A percentile compares a stretch with the other conserved stretches of the same genome.
These are phyloP conservation scores for Penicillium brasilianum DNA, from an alignment of 2,329 filamentous ascomycete species.

Conservation along the genomic window DNA sequence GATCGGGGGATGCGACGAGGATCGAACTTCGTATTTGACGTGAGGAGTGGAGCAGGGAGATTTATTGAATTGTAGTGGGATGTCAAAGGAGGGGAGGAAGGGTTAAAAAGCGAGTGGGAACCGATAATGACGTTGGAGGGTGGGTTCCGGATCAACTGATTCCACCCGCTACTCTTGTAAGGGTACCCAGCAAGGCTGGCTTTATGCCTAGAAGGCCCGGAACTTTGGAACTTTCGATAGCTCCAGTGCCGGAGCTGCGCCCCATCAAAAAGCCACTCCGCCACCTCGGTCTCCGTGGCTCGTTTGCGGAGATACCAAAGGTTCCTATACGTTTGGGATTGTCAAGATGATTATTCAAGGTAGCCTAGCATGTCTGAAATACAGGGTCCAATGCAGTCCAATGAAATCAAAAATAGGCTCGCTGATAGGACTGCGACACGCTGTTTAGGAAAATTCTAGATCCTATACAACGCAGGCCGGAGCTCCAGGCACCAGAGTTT, in stretches of 20 bases:
- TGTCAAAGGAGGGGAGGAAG: constrained; percentile 14
- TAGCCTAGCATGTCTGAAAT: too few species aligned
- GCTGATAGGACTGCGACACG: neutral
- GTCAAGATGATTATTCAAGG: too few species aligned
- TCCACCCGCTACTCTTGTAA: neutral
- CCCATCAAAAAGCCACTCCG: constrained; percentile 15
- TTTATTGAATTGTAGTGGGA: constrained; percentile 8
- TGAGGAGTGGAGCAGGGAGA: neutral
- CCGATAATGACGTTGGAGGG: constrained; percentile 27
- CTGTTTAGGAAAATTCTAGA: neutral
- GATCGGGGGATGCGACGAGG: neutral
- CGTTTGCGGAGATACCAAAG: neutral
- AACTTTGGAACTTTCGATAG: neutral
- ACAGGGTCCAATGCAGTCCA: neutral
- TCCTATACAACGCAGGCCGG: neutral
- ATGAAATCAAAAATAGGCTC: neutral
- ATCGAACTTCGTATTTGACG: constrained; percentile 2
- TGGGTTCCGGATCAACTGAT: constrained; percentile 20
- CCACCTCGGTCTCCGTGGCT: constrained; percentile 1
- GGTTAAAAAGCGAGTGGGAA: constrained; percentile 25
- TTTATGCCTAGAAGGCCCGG: neutral
- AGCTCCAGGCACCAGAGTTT: constrained; percentile 32
- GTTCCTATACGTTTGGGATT: neutral
- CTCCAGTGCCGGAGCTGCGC: constrained; percentile 17
- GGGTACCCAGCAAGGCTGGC: neutral